These are phyloP conservation scores for Cryptococcus hybrid DNA, from an alignment of 1,284 basidiomycete genomes.

Conservation along the genomic window DNA sequence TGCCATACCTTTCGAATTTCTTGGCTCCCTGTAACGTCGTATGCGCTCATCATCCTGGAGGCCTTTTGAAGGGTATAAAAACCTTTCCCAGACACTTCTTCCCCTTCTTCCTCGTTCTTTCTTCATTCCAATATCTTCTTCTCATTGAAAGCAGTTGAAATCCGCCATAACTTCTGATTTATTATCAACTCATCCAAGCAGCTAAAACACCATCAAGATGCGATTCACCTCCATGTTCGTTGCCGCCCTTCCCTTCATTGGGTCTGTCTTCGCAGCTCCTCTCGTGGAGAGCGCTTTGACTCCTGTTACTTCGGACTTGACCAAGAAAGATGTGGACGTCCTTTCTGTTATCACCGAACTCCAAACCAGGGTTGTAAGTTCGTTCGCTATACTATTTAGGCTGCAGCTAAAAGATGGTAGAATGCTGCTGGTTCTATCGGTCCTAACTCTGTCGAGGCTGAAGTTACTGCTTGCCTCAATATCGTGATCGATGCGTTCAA, in stretches of 20 bases:
- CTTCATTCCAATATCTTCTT: neutral
- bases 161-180: neutral
- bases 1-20: too few species aligned
- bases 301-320: neutral
- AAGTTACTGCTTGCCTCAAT: conserved; percentile 9
- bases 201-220: conserved; percentile 8
- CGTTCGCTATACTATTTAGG: neutral
- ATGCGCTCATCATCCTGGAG: too few species aligned
- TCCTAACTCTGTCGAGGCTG: conserved; percentile 2
- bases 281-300: conserved; percentile 5
- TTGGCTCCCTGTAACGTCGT: too few species aligned
- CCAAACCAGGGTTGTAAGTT: conserved; percentile 12
- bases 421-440: neutral
- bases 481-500: conserved; percentile 12
- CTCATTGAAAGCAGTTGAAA: neutral
- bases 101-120: conserved; percentile 3
- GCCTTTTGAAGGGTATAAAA: neutral
- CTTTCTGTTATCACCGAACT: conserved; percentile 11
- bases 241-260: conserved; percentile 14
- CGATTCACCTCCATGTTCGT: conserved; percentile 13
- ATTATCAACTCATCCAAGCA: neutral
- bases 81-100: neutral
- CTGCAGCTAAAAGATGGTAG: neutral
- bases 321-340: conserved; percentile 7
- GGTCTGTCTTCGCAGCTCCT: conserved; percentile 15